Percentiles rank a stretch among this genome's conserved stretches.
These are phyloP conservation scores for Talaromyces sp. DNA, from an alignment of 2,329 filamentous ascomycete species.

Conservation along the genomic window DNA sequence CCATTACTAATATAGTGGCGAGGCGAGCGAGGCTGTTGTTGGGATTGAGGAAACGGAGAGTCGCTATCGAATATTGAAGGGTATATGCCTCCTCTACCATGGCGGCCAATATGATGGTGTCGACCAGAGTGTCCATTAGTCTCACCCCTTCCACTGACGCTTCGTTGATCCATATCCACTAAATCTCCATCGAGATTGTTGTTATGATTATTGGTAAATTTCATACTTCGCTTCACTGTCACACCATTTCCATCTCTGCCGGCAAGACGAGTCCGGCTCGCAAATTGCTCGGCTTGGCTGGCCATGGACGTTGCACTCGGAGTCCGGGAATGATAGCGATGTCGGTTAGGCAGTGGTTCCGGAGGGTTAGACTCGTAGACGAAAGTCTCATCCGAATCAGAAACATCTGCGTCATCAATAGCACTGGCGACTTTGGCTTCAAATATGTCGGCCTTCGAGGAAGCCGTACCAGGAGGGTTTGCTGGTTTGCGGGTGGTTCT, in stretches of 20 bases:
- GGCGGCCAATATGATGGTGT: slow-evolving; percentile 77
- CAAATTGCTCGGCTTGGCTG: slow-evolving; percentile 47
- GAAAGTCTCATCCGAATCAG: slow-evolving; percentile 96
- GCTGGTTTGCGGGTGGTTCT: slow-evolving; percentile 68
- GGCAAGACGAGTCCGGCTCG: slow-evolving; percentile 59
- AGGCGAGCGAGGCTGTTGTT: slow-evolving; percentile 61
- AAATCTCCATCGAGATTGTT: slow-evolving; percentile 64
- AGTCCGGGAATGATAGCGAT: slow-evolving; percentile 86
- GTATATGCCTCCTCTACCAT: slow-evolving; percentile 67
- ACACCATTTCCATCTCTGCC: slow-evolving; percentile 64
- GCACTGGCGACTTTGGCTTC: slow-evolving; percentile 95
- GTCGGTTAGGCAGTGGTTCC: slow-evolving; percentile 53
- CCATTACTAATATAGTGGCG: slow-evolving; percentile 50
- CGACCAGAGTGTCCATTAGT: slow-evolving; percentile 60
- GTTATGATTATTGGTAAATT: slow-evolving; percentile 80
- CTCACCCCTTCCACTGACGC: slow-evolving; percentile 60
- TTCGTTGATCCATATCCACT: slow-evolving; percentile 61
- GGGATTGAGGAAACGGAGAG: slow-evolving; percentile 61
- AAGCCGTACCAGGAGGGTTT: slow-evolving; percentile 46
- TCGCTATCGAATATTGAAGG: slow-evolving; percentile 72
- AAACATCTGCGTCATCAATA: slow-evolving; percentile 92
- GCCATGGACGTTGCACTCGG: slow-evolving; percentile 82
- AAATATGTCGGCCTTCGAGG: slow-evolving; percentile 96
- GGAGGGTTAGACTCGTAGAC: slow-evolving; percentile 96
- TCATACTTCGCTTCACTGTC: slow-evolving; percentile 87